Evolutionary conservation across 2,329 filamentous ascomycete genomes (phyloP).

Genomic region (Epichloe baconii): DNA sequence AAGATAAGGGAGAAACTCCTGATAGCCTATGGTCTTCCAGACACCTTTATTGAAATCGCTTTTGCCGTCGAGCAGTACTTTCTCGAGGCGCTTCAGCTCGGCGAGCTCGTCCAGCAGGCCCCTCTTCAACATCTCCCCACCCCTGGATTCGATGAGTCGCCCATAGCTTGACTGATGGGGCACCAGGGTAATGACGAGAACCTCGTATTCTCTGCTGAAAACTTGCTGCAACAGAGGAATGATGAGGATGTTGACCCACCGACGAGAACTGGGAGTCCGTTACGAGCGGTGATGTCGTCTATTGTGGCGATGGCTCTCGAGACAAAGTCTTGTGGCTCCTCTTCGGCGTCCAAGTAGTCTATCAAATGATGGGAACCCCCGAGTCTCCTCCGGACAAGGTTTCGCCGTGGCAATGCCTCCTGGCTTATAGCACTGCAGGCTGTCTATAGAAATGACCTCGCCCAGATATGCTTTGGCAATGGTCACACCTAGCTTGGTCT

Average conservation of each 20-base stretch:
- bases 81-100: neutral
- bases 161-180: neutral
- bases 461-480: neutral
- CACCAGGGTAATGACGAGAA: neutral
- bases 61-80: neutral
- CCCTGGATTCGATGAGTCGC: neutral
- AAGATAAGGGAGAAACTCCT: neutral
- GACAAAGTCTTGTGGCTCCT: conserved; percentile 1
- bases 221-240: neutral
- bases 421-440: conserved; percentile 2
- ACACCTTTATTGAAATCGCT: neutral
- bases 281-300: neutral
- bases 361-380: neutral
- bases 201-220: neutral
- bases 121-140: neutral
- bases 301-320: neutral
- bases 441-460: conserved; percentile 2
- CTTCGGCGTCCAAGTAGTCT: conserved; percentile 1
- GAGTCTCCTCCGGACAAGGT: neutral
- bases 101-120: neutral
- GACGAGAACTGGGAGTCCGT: neutral
- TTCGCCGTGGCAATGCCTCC: neutral
- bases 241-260: conserved; percentile 2
- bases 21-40: conserved; percentile 1
- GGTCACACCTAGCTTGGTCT: conserved; percentile 3